These are phyloP conservation scores for Boeremia exigua DNA, from an alignment of 2,329 filamentous ascomycete species.

Conservation along the genomic window DNA sequence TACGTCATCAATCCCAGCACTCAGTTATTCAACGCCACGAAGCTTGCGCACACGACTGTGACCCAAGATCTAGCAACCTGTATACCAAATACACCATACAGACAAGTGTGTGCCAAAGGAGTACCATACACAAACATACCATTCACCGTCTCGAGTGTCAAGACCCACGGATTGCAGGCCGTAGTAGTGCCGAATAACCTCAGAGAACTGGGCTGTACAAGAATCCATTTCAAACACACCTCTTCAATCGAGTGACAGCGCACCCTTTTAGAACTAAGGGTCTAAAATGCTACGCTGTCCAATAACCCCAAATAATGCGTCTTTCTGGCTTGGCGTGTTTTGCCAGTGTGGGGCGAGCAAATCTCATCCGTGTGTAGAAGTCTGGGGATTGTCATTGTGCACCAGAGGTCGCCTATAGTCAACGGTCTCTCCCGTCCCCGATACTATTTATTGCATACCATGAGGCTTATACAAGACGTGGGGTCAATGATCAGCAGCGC, in stretches of 20 bases:
- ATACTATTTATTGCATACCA: conserved; percentile 5
- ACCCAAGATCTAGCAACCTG: too few species aligned
- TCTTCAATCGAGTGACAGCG: not conserved
- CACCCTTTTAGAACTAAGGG: not conserved
- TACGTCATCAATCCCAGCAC: not conserved
- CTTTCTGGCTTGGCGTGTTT: not conserved
- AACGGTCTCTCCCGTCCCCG: conserved; percentile 5
- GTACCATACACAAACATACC: not conserved
- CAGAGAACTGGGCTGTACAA: not conserved
- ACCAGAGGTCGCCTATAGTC: not conserved
- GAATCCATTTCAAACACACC: not conserved
- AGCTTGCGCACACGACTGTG: too few species aligned
- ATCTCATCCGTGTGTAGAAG: not conserved
- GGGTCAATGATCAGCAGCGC: not conserved
- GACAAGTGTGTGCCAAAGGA: not conserved
- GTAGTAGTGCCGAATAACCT: not conserved
- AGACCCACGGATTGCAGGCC: not conserved
- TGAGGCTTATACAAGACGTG: not conserved
- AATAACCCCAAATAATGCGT: not conserved
- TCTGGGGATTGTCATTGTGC: too few species aligned
- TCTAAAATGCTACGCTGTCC: not conserved
- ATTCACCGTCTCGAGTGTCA: not conserved
- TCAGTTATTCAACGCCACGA: not conserved
- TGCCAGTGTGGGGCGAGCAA: not conserved
- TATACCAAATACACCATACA: too few species aligned